A percentile compares a stretch with the other conserved stretches of the same genome.
phyloP scores from a whole-genome alignment of 1,284 basidiomycete species.

The Leccinum pachyderme region DNA sequence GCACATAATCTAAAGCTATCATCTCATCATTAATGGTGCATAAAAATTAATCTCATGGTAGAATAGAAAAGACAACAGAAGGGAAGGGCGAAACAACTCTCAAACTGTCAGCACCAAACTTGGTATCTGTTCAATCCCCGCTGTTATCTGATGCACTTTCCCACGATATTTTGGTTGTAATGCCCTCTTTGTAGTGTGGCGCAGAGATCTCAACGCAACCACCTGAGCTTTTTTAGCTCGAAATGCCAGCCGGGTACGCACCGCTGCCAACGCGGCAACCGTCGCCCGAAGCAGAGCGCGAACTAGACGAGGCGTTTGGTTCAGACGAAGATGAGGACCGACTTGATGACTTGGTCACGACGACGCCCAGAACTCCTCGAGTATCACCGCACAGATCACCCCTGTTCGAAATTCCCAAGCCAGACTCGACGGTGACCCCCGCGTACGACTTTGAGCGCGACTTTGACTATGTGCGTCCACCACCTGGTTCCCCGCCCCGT shows the following conservation, averaged over 20 bases:
- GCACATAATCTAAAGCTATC: no score
- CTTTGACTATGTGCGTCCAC: slow-evolving; percentile 70
- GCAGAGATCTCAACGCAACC: no score
- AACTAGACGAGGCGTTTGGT: slow-evolving; percentile 67
- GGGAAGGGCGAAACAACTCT: no score
- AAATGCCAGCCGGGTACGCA: slow-evolving; percentile 50
- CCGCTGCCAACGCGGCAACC: slow-evolving; percentile 50
- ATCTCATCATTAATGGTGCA: no score
- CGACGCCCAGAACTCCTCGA: background rate
- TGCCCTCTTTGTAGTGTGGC: no score
- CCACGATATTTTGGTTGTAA: no score
- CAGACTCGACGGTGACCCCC: slow-evolving; percentile 27
- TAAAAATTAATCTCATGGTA: no score
- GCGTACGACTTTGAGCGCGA: slow-evolving; percentile 84
- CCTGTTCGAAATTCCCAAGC: slow-evolving; percentile 5
- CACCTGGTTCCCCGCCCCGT: slow-evolving; percentile 78
- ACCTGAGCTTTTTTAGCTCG: background rate
- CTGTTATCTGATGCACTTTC: no score
- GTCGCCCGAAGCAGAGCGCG: slow-evolving; percentile 49
- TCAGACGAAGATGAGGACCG: slow-evolving; percentile 54
- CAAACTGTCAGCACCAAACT: no score
- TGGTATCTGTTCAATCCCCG: no score
- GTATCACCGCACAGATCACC: slow-evolving; percentile 8
- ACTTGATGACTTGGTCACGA: slow-evolving; percentile 41
- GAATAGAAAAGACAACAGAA: no score